Evolutionary conservation across 768 basidiomycete species (phyloP), one percentile per base, ranked within the genome.

Genomic region (Leucocoprinus leucothites): DNA sequence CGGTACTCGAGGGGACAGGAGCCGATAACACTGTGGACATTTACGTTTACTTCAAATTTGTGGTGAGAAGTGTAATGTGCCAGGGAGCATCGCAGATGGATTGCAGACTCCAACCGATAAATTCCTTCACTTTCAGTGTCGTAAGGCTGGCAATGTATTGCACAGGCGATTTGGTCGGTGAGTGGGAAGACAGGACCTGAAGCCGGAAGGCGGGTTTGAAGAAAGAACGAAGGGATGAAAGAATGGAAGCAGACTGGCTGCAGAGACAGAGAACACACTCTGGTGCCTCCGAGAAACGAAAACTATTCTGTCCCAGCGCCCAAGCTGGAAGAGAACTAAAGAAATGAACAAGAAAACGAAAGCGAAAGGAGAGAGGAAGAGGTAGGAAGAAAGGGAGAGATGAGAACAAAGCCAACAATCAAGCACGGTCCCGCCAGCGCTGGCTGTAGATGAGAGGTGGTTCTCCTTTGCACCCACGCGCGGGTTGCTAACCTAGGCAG

Each of bases 191-290:
- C 13, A 43, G n/a, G 16, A 9, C 0, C 43, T 14, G 52, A 40
- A 28, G 16, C 21, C 35, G 7, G 28, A 43, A 36, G 8, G 44
- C 28, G 14, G 36, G 9, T n/a, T 22, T 38, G 18, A 44, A 19
- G 21, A 53, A 46, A 19, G 58, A 62, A 56, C 21, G 53, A 60
- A 48, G 48, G 56, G 44, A 14, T 21, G 63, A 68, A 68, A 57
- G 67, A 68, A 56, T 63, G 67, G 67, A 68, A 54, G 65, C 65
- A 67, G 64, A 62, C 65, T 63, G 46, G 63, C 62, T 65, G 64
- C 67, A 61, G 57, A 54, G 18, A 51, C 60, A 52, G 51, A 58
- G 57, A 56, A 63, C 58, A 60, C 55, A 64, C 62, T 57, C 62
- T 56, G 3, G 53, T 62, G 54, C n/a, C 35, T 51, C 56, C 38